Base-by-base conservation (phyloP, 2,329 filamentous ascomycete species). In the Colletotrichum eremochloae region DNA sequence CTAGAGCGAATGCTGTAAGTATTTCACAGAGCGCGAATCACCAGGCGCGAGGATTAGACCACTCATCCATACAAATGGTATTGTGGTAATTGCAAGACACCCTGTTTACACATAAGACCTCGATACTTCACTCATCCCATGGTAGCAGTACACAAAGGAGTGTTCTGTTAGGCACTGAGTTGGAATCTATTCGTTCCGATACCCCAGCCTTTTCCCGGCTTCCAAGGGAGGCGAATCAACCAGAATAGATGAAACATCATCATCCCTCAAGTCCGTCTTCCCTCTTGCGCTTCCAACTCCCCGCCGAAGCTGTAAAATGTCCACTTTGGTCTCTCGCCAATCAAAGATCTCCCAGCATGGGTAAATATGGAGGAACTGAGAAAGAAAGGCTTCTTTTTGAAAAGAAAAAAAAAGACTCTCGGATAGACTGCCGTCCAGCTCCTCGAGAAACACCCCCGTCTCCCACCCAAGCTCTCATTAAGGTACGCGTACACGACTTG, bases 401-500 rank as follows among this genome's bases (percentile, higher is more conserved):
- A 24, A 24, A 57, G 40, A 57, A 20, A 38, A 57, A 38, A 57
- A 57, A 57, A 57, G 20, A 29, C 40, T 60, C 58, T 53, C 56
- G 44, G 56, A 53, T 55, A 38, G 55, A 60, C 61, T 67, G 18
- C 55, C 55, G 67, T 66, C 62, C 58, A 61, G 52, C 66, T 61
- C 65, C 66, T 61, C 65, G 50, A 63, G 62, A 64, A 60, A 63
- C 6, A 57, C 36, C 33, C 29, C 52, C 62, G 42, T 38, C 60
- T 50, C 36, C 64, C 63, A 69, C 50, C 50, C 46, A 29, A 68
- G 46, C 63, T 63, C 67, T 75, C 73, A 72, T 74, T 74, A 74
- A 74, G 64, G 65, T 72, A 75, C 71, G 73, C 73, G 71, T 75
- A 74, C 73, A 75, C 74, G 73, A 75, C 69, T 71, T 75, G 71